phyloP scores from a whole-genome alignment of 2,329 filamentous ascomycete genomes.

The Akanthomyces muscarius region DNA sequence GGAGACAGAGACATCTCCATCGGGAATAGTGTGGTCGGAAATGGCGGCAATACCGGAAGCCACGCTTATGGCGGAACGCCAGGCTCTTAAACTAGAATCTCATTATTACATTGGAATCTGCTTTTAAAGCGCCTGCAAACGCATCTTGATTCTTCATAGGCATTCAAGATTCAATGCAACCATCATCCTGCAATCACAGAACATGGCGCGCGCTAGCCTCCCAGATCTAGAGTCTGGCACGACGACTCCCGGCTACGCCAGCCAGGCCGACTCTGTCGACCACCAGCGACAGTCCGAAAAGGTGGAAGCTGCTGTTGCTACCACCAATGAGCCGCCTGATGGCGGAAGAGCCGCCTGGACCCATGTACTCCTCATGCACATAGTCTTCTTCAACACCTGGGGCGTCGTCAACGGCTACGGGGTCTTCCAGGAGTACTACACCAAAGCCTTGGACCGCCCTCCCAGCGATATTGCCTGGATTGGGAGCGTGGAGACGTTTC shows the following conservation, averaged over 20 bases:
- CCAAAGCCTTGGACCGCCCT: constrained; percentile 28
- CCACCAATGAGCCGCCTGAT: constrained; percentile 15
- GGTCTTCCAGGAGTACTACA: constrained; percentile 44
- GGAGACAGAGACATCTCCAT: neutral
- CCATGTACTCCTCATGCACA: constrained; percentile 32
- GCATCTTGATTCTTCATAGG: neutral
- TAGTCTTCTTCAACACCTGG: constrained; percentile 42
- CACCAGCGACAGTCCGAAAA: constrained; percentile 1
- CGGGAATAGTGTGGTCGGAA: constrained; percentile 9
- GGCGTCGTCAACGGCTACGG: constrained; percentile 45
- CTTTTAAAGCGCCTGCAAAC: neutral
- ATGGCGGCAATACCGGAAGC: neutral
- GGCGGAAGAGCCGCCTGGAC: constrained; percentile 26
- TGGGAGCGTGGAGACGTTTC: constrained; percentile 40
- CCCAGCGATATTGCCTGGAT: constrained; percentile 42
- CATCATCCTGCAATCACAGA: neutral
- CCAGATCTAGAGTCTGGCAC: constrained; percentile 7
- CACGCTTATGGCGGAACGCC: constrained; percentile 4
- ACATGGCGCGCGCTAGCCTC: constrained; percentile 3
- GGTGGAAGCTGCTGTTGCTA: neutral
- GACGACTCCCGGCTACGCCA: neutral
- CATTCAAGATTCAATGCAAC: neutral
- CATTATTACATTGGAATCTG: neutral
- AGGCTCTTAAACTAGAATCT: neutral
- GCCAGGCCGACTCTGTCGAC: constrained; percentile 1